A percentile compares a stretch with the other conserved stretches of the same genome.
Conservation (phyloP, 169 alveolate genomes). For the Cyclospora cayetanensis region DNA sequence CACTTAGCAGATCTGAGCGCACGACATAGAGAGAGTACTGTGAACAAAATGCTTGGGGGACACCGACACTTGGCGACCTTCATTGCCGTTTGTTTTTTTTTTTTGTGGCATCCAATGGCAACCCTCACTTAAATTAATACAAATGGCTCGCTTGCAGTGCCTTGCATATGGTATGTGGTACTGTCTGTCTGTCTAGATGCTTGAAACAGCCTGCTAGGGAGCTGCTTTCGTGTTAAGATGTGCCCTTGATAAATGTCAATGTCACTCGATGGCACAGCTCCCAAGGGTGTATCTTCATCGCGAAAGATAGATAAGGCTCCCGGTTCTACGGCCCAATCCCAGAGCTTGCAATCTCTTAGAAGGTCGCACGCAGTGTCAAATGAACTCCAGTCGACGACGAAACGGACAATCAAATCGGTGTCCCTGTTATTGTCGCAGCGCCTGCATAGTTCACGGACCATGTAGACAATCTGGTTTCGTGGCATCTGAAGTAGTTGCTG, state of each 20-base stretch:
- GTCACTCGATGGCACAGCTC: not conserved
- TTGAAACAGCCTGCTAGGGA: not conserved
- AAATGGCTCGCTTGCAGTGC: too few species aligned
- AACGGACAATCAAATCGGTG: slow-evolving; percentile 56
- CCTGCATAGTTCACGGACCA: slow-evolving; percentile 61
- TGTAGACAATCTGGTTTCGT: slow-evolving; percentile 60
- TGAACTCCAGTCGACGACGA: slow-evolving; percentile 69
- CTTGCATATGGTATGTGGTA: not conserved
- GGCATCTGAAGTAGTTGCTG: slow-evolving; percentile 68
- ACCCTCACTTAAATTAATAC: too few species aligned
- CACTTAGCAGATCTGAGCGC: slow-evolving; percentile 2
- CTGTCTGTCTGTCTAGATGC: not conserved
- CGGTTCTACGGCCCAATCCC: slow-evolving; percentile 68
- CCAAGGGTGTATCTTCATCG: slow-evolving; percentile 44
- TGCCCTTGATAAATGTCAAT: not conserved
- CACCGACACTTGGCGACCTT: too few species aligned
- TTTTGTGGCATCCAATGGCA: too few species aligned
- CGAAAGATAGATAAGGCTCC: slow-evolving; percentile 59
- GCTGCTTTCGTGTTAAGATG: not conserved
- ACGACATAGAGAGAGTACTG: not conserved
- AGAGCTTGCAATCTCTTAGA: slow-evolving; percentile 62
- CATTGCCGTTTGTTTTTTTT: too few species aligned
- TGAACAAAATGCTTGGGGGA: too few species aligned
- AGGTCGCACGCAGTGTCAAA: slow-evolving; percentile 64
- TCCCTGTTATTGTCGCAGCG: slow-evolving; percentile 64